Percentiles rank a stretch among this genome's conserved stretches.
These are phyloP conservation scores for Zygoascus tannicola DNA, from an alignment of 805 yeast species.

Conservation along the genomic window DNA sequence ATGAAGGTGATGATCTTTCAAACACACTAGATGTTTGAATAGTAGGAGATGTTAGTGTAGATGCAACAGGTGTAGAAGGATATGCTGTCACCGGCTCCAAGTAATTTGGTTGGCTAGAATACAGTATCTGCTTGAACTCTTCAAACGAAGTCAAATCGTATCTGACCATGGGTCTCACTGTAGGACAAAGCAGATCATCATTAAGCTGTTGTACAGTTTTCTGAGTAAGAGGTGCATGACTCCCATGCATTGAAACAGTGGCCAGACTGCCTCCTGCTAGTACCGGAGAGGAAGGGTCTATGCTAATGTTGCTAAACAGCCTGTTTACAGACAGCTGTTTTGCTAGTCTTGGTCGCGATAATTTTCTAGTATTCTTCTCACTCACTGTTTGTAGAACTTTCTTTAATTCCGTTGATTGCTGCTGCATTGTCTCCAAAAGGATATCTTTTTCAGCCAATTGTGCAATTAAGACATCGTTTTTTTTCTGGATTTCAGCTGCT, in stretches of 20 bases:
- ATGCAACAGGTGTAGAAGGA: neutral
- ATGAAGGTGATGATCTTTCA: neutral
- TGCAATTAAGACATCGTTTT: constrained; percentile 65
- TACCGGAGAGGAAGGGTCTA: neutral
- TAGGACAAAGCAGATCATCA: neutral
- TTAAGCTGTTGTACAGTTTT: neutral
- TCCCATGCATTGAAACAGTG: neutral
- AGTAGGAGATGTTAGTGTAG: neutral
- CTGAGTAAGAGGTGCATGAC: neutral
- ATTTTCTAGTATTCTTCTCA: constrained; percentile 24
- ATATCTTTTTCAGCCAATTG: constrained; percentile 69
- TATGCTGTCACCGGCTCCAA: neutral
- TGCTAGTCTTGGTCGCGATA: neutral
- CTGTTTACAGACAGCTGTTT: neutral
- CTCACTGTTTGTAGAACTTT: constrained; percentile 51
- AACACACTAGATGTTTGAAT: neutral
- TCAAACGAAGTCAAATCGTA: constrained; percentile 4
- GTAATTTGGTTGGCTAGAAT: neutral
- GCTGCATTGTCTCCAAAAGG: constrained; percentile 53
- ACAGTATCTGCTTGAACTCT: constrained; percentile 1
- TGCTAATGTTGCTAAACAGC: neutral
- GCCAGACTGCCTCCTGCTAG: neutral
- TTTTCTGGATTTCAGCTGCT: constrained; percentile 35
- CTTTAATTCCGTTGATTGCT: constrained; percentile 57
- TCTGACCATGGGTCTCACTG: constrained; percentile 9